Base-by-base conservation (phyloP, 306 rosid species). In the Luffa acutangula region DNA sequence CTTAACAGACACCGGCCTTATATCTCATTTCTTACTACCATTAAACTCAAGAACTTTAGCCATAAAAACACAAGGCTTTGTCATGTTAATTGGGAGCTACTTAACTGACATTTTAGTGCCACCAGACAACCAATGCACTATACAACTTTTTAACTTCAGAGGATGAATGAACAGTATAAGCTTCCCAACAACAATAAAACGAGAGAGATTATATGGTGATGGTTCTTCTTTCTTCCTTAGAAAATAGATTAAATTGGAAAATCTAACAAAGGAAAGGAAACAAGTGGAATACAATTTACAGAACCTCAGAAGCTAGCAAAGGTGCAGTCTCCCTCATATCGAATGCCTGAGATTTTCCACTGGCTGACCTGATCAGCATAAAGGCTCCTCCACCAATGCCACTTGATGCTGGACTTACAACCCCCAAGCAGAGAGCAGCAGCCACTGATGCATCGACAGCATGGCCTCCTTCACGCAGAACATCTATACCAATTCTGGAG, bases 261-360 rank as follows among this genome's bases (percentile, higher is more conserved):
- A 36, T 59, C n/a, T 41, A 51, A 39, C 58, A 45, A 56, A 34
- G 43, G 13, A n/a, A 78, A 48, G 37, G 33, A 78, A 74, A 36
- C 15, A 15, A 72, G 41, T n/a, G 39, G 65, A 59, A 25, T 54
- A 36, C 17, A 54, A 82, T 76, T n/a, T 78, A 78, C 58, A 75
- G 46, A 65, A 90, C 98, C 97, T 87, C 69, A 46, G 92, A 89
- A 83, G 97, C 91, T 8, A 64, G 87, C 53, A 79, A 64, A 12
- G 97, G 93, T 81, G 95, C 93, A 79, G 92, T 90, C 88, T 94
- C 98, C 86, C 98, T 87, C 93, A 92, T 92, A 80, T 91, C 93
- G 62, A 83, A 85, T 74, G 91, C 92, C 66, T 86, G 84, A 13
- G 93, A 80, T 13, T 75, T 33, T 1, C 95, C 93, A 69, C 20